These are phyloP conservation scores for Penicillium salamii DNA, from an alignment of 495 filamentous ascomycete genomes.

Conservation along the genomic window DNA sequence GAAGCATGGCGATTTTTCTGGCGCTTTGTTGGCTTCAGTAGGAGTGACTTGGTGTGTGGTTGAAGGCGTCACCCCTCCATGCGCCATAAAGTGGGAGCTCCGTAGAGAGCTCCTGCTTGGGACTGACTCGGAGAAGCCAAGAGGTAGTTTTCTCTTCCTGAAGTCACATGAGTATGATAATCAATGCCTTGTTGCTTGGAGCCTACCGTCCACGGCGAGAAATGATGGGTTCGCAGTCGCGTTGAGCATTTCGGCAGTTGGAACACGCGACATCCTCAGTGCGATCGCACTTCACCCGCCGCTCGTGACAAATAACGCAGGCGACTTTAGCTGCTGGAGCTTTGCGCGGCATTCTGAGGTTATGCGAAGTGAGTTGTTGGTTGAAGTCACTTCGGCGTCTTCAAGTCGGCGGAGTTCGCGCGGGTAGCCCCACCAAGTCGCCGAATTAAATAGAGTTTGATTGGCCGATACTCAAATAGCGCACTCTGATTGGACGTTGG, in stretches of 20 bases:
- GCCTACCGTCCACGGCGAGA: constrained; percentile 19
- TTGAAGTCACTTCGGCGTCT: constrained; percentile 4
- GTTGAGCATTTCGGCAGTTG: constrained; percentile 11
- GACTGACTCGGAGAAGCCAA: not conserved
- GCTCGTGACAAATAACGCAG: constrained; percentile 11
- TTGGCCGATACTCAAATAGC: not conserved
- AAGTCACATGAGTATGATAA: not conserved
- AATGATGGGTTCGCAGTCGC: constrained; percentile 10
- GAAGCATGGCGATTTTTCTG: constrained; percentile 5
- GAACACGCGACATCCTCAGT: constrained; percentile 12
- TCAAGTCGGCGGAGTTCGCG: constrained; percentile 6
- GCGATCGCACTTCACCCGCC: constrained; percentile 16
- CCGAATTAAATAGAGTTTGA: constrained; percentile 12
- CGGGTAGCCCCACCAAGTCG: constrained; percentile 13
- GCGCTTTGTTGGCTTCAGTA: not conserved
- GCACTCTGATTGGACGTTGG: not conserved
- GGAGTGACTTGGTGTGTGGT: not conserved
- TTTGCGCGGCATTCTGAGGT: constrained; percentile 4
- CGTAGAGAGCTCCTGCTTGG: not conserved
- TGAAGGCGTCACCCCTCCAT: not conserved
- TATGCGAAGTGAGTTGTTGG: not conserved
- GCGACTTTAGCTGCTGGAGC: constrained; percentile 8
- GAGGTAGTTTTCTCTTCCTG: constrained; percentile 4
- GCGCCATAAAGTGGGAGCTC: not conserved
- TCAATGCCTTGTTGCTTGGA: not conserved